Evolutionary conservation across 345 rosid species (phyloP).

Genomic region (Syzygium oleosum): DNA sequence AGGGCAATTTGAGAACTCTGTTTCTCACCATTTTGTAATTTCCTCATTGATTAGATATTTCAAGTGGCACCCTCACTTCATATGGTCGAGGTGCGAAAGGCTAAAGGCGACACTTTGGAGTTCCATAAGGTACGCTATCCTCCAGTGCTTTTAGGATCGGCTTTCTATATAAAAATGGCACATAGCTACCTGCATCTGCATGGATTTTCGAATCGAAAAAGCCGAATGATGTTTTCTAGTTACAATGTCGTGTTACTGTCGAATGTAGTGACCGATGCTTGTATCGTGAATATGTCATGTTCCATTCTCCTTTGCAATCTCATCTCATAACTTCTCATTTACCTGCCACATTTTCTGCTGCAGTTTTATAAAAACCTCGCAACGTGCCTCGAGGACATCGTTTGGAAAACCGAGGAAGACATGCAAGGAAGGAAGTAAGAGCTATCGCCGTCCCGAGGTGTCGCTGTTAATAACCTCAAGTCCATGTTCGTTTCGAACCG

Average conservation of each 20-base stretch:
- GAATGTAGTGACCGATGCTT: not conserved
- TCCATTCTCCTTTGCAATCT: not conserved
- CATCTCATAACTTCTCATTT: not conserved
- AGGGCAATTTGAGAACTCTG: not conserved
- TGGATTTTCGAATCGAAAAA: not conserved
- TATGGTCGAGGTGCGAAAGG: slow-evolving; percentile 90
- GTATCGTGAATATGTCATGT: not conserved
- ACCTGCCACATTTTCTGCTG: slow-evolving; percentile 1
- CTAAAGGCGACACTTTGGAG: slow-evolving; percentile 96
- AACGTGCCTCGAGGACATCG: slow-evolving; percentile 68
- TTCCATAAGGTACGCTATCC: slow-evolving; percentile 60
- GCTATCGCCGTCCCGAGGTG: not conserved
- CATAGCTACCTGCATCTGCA: not conserved
- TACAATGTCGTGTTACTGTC: not conserved
- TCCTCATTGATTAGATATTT: slow-evolving; percentile 42
- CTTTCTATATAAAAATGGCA: not conserved
- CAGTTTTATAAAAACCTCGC: slow-evolving; percentile 93
- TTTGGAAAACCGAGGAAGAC: slow-evolving; percentile 89
- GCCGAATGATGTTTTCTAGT: not conserved
- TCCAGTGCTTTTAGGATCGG: not conserved
- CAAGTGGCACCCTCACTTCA: slow-evolving; percentile 96
- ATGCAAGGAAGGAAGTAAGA: slow-evolving; percentile 36
- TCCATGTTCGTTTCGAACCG: not conserved
- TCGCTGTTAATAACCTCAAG: not conserved
- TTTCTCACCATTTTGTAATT: not conserved